Conservation (phyloP, 1,284 basidiomycete species). For the Phellopilus nigrolimitatus region DNA sequence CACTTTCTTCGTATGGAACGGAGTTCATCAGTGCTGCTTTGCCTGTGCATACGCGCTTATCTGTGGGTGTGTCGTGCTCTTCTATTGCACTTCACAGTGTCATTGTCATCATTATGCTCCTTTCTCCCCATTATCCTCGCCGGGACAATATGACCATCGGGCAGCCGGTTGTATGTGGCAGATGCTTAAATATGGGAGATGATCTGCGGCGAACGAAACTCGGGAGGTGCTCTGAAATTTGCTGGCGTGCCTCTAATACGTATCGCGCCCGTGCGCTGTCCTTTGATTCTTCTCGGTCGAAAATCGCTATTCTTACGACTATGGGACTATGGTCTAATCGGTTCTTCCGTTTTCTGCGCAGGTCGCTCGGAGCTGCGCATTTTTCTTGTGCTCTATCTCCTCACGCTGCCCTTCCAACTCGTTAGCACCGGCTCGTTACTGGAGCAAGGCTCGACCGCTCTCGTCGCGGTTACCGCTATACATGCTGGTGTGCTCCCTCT, state of each 20-base stretch:
- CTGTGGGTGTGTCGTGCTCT: neutral
- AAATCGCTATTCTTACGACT: neutral
- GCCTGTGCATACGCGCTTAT: neutral
- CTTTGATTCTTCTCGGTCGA: too few relatives aligned
- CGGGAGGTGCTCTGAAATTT: too few relatives aligned
- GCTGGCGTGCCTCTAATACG: neutral
- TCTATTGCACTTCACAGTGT: too few relatives aligned
- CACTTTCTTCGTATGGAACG: neutral
- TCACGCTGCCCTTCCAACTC: conserved; percentile 73
- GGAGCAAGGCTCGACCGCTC: conserved; percentile 62
- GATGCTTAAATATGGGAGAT: too few relatives aligned
- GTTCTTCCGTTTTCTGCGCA: conserved; percentile 29
- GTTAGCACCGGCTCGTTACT: conserved; percentile 74
- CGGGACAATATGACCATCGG: too few relatives aligned
- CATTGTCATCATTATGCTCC: too few relatives aligned
- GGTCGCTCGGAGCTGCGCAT: conserved; percentile 65
- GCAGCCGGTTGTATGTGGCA: too few relatives aligned
- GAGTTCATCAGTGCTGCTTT: neutral
- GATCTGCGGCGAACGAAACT: conserved; percentile 2
- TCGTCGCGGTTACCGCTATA: conserved; percentile 70
- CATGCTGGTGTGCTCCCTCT: conserved; percentile 43
- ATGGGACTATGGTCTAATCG: neutral
- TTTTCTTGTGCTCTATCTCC: conserved; percentile 61
- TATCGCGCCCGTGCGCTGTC: too few relatives aligned
- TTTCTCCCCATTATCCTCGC: too few relatives aligned